Evolutionary conservation across 108 stramenopile genomes (phyloP), one percentile per base, ranked within the genome.

Genomic region (Epithemia pelagica): DNA sequence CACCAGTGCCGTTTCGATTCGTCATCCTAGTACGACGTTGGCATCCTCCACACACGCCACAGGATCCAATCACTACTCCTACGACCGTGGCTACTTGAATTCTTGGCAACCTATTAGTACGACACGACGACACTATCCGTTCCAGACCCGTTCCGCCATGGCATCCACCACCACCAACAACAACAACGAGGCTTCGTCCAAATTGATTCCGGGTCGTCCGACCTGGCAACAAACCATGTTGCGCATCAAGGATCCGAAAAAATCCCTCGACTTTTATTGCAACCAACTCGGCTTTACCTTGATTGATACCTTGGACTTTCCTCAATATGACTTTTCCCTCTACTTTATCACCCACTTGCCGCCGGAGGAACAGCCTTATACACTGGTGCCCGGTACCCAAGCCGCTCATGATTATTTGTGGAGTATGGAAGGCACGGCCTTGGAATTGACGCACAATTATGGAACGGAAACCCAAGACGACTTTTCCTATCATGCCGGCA

Each of bases 401-500:
- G 89, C 81, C 21, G 86, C 91, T 0, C 89, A 95, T 77, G 84
- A 91, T 66, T 88, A 88, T 64, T 71, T 93, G 66, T 95, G 95
- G 95, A 78, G 65, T 53, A 87, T 86, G 52, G 83, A 87, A 53
- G 90, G 88, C 18, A 78, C 83, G 2, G 87, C 90, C 29, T 76
- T 96, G 64, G 96, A 96, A 68, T 77, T 96, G 37, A 96, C 96
- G 5, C 89, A 91, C 75, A 97, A 97, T 73, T 83, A 94, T 75
- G 94, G 94, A 32, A 91, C 93, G 0, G 93, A 95, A 75, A 59
- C 72, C 0, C 76, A 84, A 51, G 71, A 61, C 5, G 70, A 52
- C 30, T 79, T 81, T 59, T 62, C 70, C 28, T 94, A 91, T 84
- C 89, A 95, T 83, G 67, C 78, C 26, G 95, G 95, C 23, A 97